phyloP scores from a whole-genome alignment of 768 basidiomycete genomes.

The Lactarius sp. region DNA sequence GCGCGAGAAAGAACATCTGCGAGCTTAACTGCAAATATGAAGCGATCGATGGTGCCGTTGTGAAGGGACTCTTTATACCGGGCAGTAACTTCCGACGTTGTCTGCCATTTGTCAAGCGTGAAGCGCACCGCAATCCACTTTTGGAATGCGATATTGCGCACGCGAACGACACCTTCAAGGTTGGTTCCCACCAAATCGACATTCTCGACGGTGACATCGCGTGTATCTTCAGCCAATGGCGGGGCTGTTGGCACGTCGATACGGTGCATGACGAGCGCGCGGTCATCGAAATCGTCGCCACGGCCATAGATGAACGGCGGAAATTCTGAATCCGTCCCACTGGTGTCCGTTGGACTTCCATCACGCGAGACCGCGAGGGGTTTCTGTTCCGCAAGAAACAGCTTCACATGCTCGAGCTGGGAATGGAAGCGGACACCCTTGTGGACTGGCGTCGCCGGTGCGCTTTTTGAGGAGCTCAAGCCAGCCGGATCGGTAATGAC shows the following conservation, averaged over 20 bases:
- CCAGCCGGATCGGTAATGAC: slow-evolving; percentile 43
- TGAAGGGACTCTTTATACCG: slow-evolving; percentile 50
- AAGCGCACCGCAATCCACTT: slow-evolving; percentile 88
- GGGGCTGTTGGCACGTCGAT: slow-evolving; percentile 56
- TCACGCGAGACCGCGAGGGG: slow-evolving; percentile 90
- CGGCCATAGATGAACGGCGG: slow-evolving; percentile 60
- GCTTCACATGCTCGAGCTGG: slow-evolving; percentile 88
- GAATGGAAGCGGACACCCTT: slow-evolving; percentile 93
- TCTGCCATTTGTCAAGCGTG: slow-evolving; percentile 94
- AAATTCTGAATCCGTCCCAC: slow-evolving; percentile 74
- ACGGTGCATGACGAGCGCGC: slow-evolving; percentile 52
- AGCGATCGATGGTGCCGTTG: slow-evolving; percentile 54
- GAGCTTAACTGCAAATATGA: slow-evolving; percentile 70
- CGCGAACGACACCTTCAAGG: slow-evolving; percentile 70
- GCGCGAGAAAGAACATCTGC: slow-evolving; percentile 71
- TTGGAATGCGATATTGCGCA: slow-evolving; percentile 81
- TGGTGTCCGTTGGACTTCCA: slow-evolving; percentile 83
- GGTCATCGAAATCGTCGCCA: slow-evolving; percentile 32
- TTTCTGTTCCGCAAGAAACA: slow-evolving; percentile 93
- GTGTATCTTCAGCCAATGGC: slow-evolving; percentile 31
- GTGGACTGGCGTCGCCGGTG: slow-evolving; percentile 73
- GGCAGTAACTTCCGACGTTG: slow-evolving; percentile 87
- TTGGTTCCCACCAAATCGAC: slow-evolving; percentile 47
- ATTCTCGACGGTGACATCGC: slow-evolving; percentile 51
- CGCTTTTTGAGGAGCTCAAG: slow-evolving; percentile 52